These are phyloP conservation scores for Acephala macrosclerotiorum DNA, from an alignment of 2,329 filamentous ascomycete species.

Conservation along the genomic window DNA sequence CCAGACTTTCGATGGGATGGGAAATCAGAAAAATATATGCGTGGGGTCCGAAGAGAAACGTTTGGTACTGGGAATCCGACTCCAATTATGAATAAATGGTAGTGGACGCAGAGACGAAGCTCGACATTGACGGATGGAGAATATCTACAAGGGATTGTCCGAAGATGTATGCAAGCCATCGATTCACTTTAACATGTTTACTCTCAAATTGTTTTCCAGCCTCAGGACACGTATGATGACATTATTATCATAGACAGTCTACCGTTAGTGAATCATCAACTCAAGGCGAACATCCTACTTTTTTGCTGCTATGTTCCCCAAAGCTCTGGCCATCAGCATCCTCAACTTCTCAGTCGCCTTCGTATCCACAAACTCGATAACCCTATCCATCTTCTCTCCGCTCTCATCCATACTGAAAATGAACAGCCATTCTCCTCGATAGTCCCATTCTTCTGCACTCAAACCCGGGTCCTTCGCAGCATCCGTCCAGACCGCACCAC, in stretches of 20 bases:
- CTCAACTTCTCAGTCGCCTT: not conserved
- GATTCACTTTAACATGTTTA: too few relatives aligned
- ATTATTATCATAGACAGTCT: not conserved
- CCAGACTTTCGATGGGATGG: not conserved
- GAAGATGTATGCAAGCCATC: too few relatives aligned
- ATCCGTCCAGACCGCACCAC: not conserved
- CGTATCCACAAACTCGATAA: not conserved
- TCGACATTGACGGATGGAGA: too few relatives aligned
- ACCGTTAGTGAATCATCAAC: not conserved
- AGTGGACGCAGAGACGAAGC: too few relatives aligned
- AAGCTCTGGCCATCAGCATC: not conserved
- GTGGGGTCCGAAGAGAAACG: too few relatives aligned
- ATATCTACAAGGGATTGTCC: too few relatives aligned
- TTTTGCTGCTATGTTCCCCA: not conserved
- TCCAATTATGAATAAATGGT: too few relatives aligned
- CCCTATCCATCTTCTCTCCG: not conserved
- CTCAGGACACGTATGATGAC: not conserved
- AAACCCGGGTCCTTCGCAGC: not conserved
- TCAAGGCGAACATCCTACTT: not conserved
- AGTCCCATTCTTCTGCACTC: not conserved
- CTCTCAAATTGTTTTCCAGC: too few relatives aligned
- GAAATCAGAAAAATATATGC: not conserved
- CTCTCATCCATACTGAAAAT: not conserved
- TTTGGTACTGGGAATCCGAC: not conserved
- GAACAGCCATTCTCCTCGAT: not conserved